Conservation (phyloP, 768 basidiomycete species). For the Psilocybe cubensis region DNA sequence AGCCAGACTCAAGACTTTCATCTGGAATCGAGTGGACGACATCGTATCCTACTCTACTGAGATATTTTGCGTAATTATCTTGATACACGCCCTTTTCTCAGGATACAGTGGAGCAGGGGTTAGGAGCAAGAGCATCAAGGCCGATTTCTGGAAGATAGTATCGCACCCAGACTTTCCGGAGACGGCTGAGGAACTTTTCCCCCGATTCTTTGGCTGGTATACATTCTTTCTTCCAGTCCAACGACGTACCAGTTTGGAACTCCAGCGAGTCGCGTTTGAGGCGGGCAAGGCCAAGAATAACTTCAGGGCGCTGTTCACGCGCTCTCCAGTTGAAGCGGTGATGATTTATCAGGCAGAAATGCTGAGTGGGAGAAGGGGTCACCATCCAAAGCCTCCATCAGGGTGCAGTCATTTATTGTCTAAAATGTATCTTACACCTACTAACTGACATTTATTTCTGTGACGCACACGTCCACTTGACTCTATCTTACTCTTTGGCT, state of each 20-base stretch:
- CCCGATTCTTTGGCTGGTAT: background rate
- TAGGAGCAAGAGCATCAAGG: background rate
- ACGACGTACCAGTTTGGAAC: background rate
- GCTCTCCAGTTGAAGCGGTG: constrained; percentile 1
- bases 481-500: background rate
- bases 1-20: background rate
- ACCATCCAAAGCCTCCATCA: background rate
- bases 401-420: background rate
- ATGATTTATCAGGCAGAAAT: background rate
- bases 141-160: background rate
- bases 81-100: background rate
- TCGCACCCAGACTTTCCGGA: background rate
- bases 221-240: background rate
- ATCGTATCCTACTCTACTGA: background rate
- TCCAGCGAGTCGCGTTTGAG: background rate
- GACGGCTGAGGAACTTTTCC: background rate
- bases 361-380: background rate
- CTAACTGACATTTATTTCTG: background rate
- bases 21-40: background rate
- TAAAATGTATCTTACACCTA: background rate
- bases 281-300: background rate
- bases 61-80: background rate
- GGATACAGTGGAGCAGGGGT: background rate
- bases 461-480: background rate
- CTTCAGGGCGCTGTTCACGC: background rate